Percentiles rank a stretch among this genome's conserved stretches.
These are phyloP conservation scores for Dactylellina leptospora DNA, from an alignment of 2,329 filamentous ascomycete genomes.

Conservation along the genomic window DNA sequence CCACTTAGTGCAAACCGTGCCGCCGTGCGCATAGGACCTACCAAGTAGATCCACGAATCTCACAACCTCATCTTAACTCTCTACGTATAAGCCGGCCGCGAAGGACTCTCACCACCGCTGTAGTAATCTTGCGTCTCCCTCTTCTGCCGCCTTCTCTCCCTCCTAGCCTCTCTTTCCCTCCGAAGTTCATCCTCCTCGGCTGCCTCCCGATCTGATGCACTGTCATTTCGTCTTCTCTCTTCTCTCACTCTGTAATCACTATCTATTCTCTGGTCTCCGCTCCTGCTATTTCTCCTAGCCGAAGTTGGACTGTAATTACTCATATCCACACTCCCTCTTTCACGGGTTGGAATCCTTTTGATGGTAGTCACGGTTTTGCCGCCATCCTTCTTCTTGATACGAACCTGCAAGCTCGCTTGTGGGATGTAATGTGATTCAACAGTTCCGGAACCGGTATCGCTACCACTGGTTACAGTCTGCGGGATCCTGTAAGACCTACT, in stretches of 20 bases:
- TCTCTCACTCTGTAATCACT: conserved; percentile 34
- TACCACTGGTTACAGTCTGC: conserved; percentile 41
- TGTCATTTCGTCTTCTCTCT: conserved; percentile 31
- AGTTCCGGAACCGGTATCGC: conserved; percentile 30
- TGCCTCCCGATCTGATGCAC: conserved; percentile 31
- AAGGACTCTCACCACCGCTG: conserved; percentile 42
- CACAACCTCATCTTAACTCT: not conserved
- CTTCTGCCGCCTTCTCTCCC: conserved; percentile 38
- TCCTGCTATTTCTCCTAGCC: conserved; percentile 7
- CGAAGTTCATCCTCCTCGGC: conserved; percentile 29
- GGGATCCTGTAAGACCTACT: conserved; percentile 46
- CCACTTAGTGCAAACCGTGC: no score
- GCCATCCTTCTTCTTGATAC: conserved; percentile 51
- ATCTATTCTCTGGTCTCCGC: conserved; percentile 8
- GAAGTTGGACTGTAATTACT: conserved; percentile 14
- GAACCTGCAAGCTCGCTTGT: conserved; percentile 44
- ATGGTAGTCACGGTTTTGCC: conserved; percentile 50
- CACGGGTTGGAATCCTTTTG: conserved; percentile 46
- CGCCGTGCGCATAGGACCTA: no score
- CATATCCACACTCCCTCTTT: conserved; percentile 27
- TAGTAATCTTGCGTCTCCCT: conserved; percentile 45
- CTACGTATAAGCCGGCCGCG: conserved; percentile 31
- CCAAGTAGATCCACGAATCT: no score
- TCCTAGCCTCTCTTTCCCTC: conserved; percentile 43
- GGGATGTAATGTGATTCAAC: conserved; percentile 29